These are phyloP conservation scores for Amoeboaphelidium occidentale DNA, from an alignment of 371 early-diverging fungal species.

Conservation along the genomic window DNA sequence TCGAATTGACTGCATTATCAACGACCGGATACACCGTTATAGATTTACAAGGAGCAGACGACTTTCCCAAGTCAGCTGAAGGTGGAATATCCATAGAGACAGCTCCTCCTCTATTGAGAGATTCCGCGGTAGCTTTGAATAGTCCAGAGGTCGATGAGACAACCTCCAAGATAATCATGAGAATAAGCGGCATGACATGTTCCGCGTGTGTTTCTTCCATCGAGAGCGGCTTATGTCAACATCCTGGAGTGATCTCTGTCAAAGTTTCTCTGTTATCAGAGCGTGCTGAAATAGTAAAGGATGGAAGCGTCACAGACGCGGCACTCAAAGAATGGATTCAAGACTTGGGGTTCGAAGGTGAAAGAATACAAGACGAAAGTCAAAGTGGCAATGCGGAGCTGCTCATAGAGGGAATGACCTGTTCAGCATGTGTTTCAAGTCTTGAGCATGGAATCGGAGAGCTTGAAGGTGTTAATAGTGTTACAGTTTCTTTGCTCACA, in stretches of 20 bases:
- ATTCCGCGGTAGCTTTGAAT: too few species aligned
- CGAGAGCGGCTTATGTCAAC: constrained; percentile 21
- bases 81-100: too few species aligned
- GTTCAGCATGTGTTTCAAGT: constrained; percentile 43
- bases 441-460: constrained; percentile 38
- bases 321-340: constrained; percentile 33
- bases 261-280: constrained; percentile 50
- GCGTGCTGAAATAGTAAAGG: constrained; percentile 42
- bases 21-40: too few species aligned
- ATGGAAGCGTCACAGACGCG: constrained; percentile 15
- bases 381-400: constrained; percentile 11
- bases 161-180: constrained; percentile 7
- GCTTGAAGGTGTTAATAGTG: constrained; percentile 30
- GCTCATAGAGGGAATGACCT: constrained; percentile 76
- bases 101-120: too few species aligned
- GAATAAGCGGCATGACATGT: constrained; percentile 60
- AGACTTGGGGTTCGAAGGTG: constrained; percentile 53
- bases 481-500: constrained; percentile 44
- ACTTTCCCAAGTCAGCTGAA: too few species aligned
- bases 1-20: too few species aligned
- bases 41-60: too few species aligned
- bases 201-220: constrained; percentile 50
- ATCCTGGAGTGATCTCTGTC: constrained; percentile 22
- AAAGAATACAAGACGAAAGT: neutral
- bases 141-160: too few species aligned